These are phyloP conservation scores for Hyphodiscus sp. DNA, from an alignment of 2,329 filamentous ascomycete genomes.

Conservation along the genomic window DNA sequence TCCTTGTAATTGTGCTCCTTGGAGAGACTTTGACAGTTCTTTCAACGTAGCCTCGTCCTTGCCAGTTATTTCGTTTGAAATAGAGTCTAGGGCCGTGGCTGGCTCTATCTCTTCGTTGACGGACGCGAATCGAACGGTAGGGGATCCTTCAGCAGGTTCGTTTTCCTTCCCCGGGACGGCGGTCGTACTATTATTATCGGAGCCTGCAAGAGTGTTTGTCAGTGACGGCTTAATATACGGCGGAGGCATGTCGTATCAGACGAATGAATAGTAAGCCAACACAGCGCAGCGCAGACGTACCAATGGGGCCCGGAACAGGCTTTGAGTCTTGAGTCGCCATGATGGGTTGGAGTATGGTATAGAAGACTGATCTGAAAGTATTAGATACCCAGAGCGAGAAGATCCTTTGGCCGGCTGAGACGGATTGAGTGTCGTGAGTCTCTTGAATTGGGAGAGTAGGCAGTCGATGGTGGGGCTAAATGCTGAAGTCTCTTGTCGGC, in stretches of 20 bases:
- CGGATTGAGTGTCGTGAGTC: slow-evolving; percentile 5
- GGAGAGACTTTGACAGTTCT: slow-evolving; percentile 61
- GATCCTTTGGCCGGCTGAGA: slow-evolving; percentile 7
- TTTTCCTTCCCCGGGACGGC: slow-evolving; percentile 12
- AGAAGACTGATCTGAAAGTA: background rate
- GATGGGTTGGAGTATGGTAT: slow-evolving; percentile 4
- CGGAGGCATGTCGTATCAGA: slow-evolving; percentile 8
- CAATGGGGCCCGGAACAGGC: slow-evolving; percentile 14
- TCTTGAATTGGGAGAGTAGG: slow-evolving; percentile 8
- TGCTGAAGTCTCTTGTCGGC: slow-evolving; percentile 5
- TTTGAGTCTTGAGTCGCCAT: slow-evolving; percentile 18
- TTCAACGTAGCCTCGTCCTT: slow-evolving; percentile 21
- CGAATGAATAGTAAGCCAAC: slow-evolving; percentile 14
- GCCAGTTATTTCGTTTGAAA: slow-evolving; percentile 19
- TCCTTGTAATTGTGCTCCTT: slow-evolving; percentile 72
- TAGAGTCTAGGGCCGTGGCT: slow-evolving; percentile 28
- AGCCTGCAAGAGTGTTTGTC: slow-evolving; percentile 12
- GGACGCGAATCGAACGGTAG: slow-evolving; percentile 65
- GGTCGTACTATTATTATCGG: slow-evolving; percentile 7
- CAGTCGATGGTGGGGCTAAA: slow-evolving; percentile 12
- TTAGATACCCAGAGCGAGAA: slow-evolving; percentile 5
- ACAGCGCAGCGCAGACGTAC: slow-evolving; percentile 13
- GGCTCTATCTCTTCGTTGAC: slow-evolving; percentile 64
- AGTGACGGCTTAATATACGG: slow-evolving; percentile 9
- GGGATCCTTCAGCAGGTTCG: slow-evolving; percentile 25